Base-by-base conservation (phyloP, 1,284 basidiomycete species). In the Vanrija pseudolonga region DNA sequence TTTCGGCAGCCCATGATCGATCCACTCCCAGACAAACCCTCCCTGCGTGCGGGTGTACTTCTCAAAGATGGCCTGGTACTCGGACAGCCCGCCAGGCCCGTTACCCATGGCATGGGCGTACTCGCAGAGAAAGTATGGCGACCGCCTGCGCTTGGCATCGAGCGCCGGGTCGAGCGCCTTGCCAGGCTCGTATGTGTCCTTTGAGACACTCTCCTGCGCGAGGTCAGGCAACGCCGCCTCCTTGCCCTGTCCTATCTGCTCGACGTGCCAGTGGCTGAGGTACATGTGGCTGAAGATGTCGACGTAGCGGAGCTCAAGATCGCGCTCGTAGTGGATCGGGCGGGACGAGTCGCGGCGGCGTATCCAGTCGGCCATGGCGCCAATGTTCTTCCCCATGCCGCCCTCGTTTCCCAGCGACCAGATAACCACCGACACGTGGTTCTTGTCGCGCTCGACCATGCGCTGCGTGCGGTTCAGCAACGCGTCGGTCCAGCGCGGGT, bases 21-120 rank as follows among this genome's bases (percentile, higher is more conserved):
- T 66, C 64, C 64, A 66, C 44, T 66, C 64, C 64, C 64, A 66
- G 36, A 66, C 45, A 44, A 66, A 66, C 2, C 64, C 64, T 17
- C 64, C 64, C 38, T 63, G 56, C 18, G 23, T 43, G 20, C 59
- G 56, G 4, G 59, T 52, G 46, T 63, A 61, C 46, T 49, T 56
- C 39, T 63, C 59, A 37, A 58, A 63, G 12, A 63, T 43, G 20
- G 50, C 43, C 39, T 41, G 40, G 23, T 63, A 63, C 49, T 63
- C 61, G 1, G 22, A 12, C 26, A 61, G 38, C 1, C 61, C 57
- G 6, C 59, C 61, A 4, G 61, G 61, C 9, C 61, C 61, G 41
- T 63, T 63, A 15, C 61, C 61, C 61, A 63, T 63, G 12, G 61
- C 61, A 20, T 63, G 61, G 12, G 39, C 59, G 41, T 63, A 63